Percentiles rank a stretch among this genome's conserved stretches.
These are phyloP conservation scores for Ligustrum vulgare DNA, from an alignment of 257 asterid genomes.

Conservation along the genomic window DNA sequence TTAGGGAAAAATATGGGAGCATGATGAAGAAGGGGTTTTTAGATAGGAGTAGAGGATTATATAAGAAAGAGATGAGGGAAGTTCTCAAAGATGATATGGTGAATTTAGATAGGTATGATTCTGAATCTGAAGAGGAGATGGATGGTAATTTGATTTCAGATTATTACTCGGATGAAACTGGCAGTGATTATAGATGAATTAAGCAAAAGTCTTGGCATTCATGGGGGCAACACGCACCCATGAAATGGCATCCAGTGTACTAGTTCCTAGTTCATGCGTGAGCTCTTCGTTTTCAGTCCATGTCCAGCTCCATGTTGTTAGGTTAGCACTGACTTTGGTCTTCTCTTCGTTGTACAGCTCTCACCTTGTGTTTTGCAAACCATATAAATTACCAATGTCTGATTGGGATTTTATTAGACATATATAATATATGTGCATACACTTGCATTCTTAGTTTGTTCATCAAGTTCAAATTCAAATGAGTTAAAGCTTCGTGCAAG, in stretches of 20 bases:
- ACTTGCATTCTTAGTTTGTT: neutral
- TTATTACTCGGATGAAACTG: slow-evolving; percentile 53
- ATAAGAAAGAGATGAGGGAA: slow-evolving; percentile 38
- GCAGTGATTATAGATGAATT: slow-evolving; percentile 16
- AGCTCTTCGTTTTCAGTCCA: neutral
- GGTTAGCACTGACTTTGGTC: neutral
- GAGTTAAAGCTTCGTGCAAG: neutral
- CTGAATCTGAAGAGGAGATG: slow-evolving; percentile 50
- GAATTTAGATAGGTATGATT: slow-evolving; percentile 23
- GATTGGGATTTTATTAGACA: no score
- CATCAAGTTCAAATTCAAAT: neutral
- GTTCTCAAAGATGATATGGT: slow-evolving; percentile 29
- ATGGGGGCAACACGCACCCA: slow-evolving; percentile 5
- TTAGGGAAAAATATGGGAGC: slow-evolving; percentile 53
- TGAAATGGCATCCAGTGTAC: neutral
- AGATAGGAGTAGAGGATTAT: slow-evolving; percentile 69
- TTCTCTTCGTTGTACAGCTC: neutral
- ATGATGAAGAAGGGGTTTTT: slow-evolving; percentile 75
- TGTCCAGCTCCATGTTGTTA: neutral
- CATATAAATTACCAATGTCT: neutral
- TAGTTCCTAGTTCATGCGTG: neutral
- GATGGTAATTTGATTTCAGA: slow-evolving; percentile 48
- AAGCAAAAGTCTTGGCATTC: neutral
- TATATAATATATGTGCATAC: neutral
- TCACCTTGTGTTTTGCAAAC: neutral